Base-by-base conservation (phyloP, 2,329 filamentous ascomycete genomes). In the Rosellinia necatrix region DNA sequence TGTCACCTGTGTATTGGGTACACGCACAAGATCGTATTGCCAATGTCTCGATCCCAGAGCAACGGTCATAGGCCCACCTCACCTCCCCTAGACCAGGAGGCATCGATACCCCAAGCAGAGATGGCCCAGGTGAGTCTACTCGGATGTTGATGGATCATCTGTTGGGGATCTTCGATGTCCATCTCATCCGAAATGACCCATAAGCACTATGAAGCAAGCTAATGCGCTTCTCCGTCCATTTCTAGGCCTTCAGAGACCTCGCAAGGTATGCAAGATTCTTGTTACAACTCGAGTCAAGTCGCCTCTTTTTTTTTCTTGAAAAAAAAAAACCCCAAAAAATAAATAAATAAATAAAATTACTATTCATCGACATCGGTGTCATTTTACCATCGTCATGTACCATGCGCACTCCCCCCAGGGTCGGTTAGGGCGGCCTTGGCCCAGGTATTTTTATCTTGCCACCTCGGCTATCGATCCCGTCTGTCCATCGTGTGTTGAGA, bases 221-320 rank as follows among this genome's bases (percentile, higher is more conserved):
- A 61, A 68, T 61, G 53, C 37, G 19, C 56, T 53, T 57, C 42
- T 57, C 17, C 43, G 21, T 29, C 40, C 19, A 13, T 55, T 64
- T 68, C 66, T 67, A 72, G 70, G 68, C 69, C 62, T 71, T 70
- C 54, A 63, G 59, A 57, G 68, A 71, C 55, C 66, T 71, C 54
- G 65, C 67, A 46, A 71, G 64, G 69, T 70, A 67, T 56, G 68
- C 66, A 9, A n/a, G n/a, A n/a, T n/a, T n/a, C n/a, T n/a, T n/a
- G n/a, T n/a, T n/a, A n/a, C n/a, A n/a, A n/a, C n/a, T n/a, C n/a
- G n/a, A n/a, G n/a, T n/a, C n/a, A n/a, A n/a, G n/a, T n/a, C n/a
- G n/a, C n/a, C n/a, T n/a, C n/a, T n/a, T n/a, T n/a, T n/a, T n/a
- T n/a, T n/a, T n/a, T n/a, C n/a, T n/a, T n/a, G n/a, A n/a, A n/a